Evolutionary conservation across 192 early-diverging fungal genomes (phyloP), one percentile per base, ranked within the genome.

Genomic region (Coemansia aciculifera): DNA sequence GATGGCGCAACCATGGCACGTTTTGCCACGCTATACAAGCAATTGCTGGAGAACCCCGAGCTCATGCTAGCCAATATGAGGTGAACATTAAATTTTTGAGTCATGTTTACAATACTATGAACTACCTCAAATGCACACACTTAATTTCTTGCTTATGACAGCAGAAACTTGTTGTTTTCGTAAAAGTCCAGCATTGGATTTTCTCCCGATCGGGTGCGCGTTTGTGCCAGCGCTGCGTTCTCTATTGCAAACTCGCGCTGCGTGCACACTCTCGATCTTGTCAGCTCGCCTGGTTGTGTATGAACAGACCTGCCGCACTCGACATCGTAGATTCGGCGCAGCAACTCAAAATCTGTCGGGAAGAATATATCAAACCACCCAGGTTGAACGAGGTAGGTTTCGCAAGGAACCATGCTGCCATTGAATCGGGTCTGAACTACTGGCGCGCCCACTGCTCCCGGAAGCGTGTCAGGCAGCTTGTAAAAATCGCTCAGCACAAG

Each of bases 281-380:
- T 85, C 79, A 54, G 23, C 3, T 3, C 24, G 21, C 48, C 59
- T 24, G 21, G 19, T 4, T 31, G 36, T 39, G 70, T 49, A 34
- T 73, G 71, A 74, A 64, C 63, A 1, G 62, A 39, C 38, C 61
- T 65, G 42, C 85, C 82, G 73, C 91, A 90, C 2, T 91, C 83
- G 15, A 72, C 62, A 23, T 85, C 78, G 77, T 99, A 96, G 81
- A 99, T 84, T 38, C 88, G 86, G 67, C 75, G 71, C 73, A 95
- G 68, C 15, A 94, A 77, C 69, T 93, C 93, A 87, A 96, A 99
- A 77, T 99, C 91, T 23, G 96, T 98, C 3, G 97, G 97, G 72
- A 98, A 99, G 79, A 99, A 98, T 52, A 99, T 97, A 7, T 57
- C 54, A 83, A 99, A 99, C 88, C 89, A 97, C 11, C 97, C 97